Evolutionary conservation across 2,329 filamentous ascomycete species (phyloP).

Genomic region (Botrytis galanthina): DNA sequence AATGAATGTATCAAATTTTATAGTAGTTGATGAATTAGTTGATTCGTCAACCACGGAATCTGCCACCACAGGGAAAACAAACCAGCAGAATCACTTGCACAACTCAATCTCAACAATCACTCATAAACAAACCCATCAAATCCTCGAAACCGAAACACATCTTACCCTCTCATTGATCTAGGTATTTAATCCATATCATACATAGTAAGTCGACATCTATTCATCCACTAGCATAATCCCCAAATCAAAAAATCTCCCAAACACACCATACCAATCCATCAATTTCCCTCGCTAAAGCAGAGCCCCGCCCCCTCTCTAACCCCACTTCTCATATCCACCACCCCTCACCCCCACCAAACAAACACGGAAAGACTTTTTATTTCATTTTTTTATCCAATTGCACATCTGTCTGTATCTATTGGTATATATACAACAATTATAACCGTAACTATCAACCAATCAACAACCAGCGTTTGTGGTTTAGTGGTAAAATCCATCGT

Average conservation of each 20-base stretch:
- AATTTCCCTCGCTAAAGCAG: not conserved
- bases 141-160: not conserved
- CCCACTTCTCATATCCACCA: not conserved
- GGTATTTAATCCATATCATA: not conserved
- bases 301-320: not conserved
- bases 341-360: not conserved
- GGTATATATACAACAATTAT: not conserved
- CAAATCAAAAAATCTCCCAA: not conserved
- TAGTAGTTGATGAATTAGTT: no score
- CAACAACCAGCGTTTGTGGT: slow-evolving; percentile 16
- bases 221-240: not conserved
- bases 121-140: not conserved
- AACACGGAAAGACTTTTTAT: not conserved
- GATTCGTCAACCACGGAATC: no score
- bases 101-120: not conserved
- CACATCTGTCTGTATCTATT: fast-evolving
- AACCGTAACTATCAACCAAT: fast-evolving
- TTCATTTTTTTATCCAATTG: not conserved
- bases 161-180: fast-evolving
- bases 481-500: slow-evolving; percentile 24
- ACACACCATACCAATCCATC: not conserved
- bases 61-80: no score
- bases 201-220: not conserved
- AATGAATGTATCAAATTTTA: no score
- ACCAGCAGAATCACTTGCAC: not conserved